Conservation (phyloP, 2,329 filamentous ascomycete genomes). For the Lachnellula willkommii region DNA sequence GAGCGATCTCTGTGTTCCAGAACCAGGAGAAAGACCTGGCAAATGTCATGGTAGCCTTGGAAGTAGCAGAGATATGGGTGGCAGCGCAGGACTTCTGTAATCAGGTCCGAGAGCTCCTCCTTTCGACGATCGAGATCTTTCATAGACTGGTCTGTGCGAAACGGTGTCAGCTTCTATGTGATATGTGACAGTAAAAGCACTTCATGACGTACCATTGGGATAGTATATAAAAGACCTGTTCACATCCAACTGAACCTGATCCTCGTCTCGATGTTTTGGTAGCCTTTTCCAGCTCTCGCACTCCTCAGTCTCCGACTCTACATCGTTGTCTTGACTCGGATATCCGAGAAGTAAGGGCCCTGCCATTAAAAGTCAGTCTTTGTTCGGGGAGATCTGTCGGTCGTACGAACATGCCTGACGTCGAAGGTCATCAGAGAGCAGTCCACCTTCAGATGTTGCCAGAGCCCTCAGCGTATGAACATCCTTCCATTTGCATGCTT, state of each 20-base stretch:
- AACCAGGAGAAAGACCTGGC: constrained; percentile 88
- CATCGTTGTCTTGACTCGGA: constrained; percentile 14
- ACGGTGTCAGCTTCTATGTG: constrained; percentile 22
- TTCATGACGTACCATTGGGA: constrained; percentile 59
- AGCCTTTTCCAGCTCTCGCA: constrained; percentile 42
- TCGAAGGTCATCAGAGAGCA: constrained; percentile 63
- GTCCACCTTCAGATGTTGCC: constrained; percentile 60
- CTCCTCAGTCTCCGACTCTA: constrained; percentile 21
- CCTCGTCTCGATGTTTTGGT: constrained; percentile 76
- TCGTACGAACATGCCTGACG: constrained; percentile 67
- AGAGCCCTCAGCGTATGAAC: constrained; percentile 50
- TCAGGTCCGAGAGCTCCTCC: constrained; percentile 70
- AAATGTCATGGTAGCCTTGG: constrained; percentile 98
- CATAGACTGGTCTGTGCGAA: constrained; percentile 57
- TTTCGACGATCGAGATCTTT: constrained; percentile 67
- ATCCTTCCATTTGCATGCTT: constrained; percentile 56
- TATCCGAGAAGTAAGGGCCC: constrained; percentile 58
- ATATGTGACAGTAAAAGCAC: constrained; percentile 19
- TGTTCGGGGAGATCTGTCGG: constrained; percentile 5
- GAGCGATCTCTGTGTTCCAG: constrained; percentile 59
- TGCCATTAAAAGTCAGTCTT: constrained; percentile 32
- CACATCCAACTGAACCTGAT: constrained; percentile 87
- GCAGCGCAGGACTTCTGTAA: constrained; percentile 71
- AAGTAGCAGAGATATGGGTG: constrained; percentile 90
- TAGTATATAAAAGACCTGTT: constrained; percentile 98